Evolutionary conservation across 495 filamentous ascomycete genomes (phyloP).

Genomic region (Articulospora tetracladia): DNA sequence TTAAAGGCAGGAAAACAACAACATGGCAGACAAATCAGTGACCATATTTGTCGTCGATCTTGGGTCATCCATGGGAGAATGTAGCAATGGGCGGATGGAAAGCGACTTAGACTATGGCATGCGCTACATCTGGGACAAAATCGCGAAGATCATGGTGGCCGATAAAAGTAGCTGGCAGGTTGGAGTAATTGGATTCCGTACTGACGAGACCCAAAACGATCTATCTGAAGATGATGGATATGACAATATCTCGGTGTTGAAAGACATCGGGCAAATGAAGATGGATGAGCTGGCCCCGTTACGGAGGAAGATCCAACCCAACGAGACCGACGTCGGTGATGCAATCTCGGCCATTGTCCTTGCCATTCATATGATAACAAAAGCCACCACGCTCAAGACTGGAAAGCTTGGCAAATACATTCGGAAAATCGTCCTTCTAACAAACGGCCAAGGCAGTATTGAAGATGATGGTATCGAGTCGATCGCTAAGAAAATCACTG

Average conservation of each 20-base stretch:
- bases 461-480: conserved; percentile 61
- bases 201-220: conserved; percentile 72
- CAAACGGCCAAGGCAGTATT: conserved; percentile 69
- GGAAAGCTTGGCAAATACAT: conserved; percentile 83
- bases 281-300: conserved; percentile 66
- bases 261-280: conserved; percentile 65
- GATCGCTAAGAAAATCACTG: conserved; percentile 67
- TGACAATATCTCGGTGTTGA: conserved; percentile 71
- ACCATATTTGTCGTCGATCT: conserved; percentile 91
- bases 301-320: conserved; percentile 58
- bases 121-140: conserved; percentile 95
- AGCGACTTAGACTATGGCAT: conserved; percentile 87
- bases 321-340: conserved; percentile 70
- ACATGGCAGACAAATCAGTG: conserved; percentile 92
- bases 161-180: conserved; percentile 76
- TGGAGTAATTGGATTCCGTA: conserved; percentile 79
- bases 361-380: conserved; percentile 81
- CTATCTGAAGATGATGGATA: conserved; percentile 59
- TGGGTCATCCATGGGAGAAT: conserved; percentile 76
- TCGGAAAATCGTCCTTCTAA: conserved; percentile 78
- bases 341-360: conserved; percentile 81
- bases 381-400: conserved; percentile 45
- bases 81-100: conserved; percentile 65
- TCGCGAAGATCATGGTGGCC: conserved; percentile 77
- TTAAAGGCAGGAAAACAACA: conserved; percentile 1